phyloP scores from a whole-genome alignment of 768 basidiomycete species.

The Pisolithus orientalis region DNA sequence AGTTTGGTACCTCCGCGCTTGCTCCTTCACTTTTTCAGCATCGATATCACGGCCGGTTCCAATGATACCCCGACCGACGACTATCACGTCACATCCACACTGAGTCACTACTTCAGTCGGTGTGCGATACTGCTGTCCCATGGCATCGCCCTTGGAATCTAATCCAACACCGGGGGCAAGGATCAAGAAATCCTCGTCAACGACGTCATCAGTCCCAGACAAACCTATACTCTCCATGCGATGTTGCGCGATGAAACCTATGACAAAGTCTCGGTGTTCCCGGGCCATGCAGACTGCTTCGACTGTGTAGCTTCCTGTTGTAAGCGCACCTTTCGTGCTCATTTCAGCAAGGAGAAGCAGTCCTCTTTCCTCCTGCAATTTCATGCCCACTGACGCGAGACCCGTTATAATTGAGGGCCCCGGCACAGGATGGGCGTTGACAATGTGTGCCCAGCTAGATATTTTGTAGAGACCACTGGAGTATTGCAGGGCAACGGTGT shows the following conservation, averaged over 20 bases:
- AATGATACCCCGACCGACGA: slow-evolving; percentile 94
- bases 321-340: slow-evolving; percentile 85
- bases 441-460: slow-evolving; percentile 93
- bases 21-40: slow-evolving; percentile 37
- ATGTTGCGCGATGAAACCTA: slow-evolving; percentile 92
- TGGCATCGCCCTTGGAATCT: slow-evolving; percentile 67
- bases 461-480: slow-evolving; percentile 90
- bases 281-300: slow-evolving; percentile 86
- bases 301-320: slow-evolving; percentile 77
- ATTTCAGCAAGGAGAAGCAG: slow-evolving; percentile 93
- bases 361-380: slow-evolving; percentile 62
- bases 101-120: slow-evolving; percentile 77
- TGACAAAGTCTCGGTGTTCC: slow-evolving; percentile 75
- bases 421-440: slow-evolving; percentile 93
- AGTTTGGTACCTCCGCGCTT: slow-evolving; percentile 77
- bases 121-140: slow-evolving; percentile 95
- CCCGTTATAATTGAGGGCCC: slow-evolving; percentile 95
- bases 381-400: slow-evolving; percentile 78
- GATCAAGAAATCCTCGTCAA: slow-evolving; percentile 78
- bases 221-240: slow-evolving; percentile 67
- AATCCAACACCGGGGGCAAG: slow-evolving; percentile 91
- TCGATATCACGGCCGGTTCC: slow-evolving; percentile 46
- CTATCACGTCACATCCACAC: slow-evolving; percentile 90
- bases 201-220: slow-evolving; percentile 20
- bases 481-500: slow-evolving; percentile 94